Percentiles rank a stretch among this genome's conserved stretches.
Conservation (phyloP, 2,329 filamentous ascomycete species). For the Didymosphaeria variabile region DNA sequence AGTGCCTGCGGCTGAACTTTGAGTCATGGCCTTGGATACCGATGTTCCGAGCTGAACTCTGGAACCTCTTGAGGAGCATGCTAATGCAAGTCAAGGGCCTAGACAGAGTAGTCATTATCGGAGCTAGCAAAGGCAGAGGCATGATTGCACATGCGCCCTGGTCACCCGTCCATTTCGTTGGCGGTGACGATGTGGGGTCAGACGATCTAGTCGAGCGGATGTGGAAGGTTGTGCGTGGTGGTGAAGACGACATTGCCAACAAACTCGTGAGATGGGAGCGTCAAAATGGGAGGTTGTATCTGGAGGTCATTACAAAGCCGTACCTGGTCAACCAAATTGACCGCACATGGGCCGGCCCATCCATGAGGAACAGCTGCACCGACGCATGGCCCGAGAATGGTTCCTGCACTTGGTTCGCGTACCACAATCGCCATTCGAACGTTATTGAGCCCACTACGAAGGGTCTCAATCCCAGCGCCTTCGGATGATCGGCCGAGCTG, state of each 20-base stretch:
- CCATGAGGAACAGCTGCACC: conserved; percentile 23
- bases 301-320: conserved; percentile 40
- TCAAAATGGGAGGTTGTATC: conserved; percentile 33
- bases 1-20: conserved; percentile 47
- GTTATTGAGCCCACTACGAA: conserved; percentile 26
- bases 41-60: conserved; percentile 41
- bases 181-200: conserved; percentile 45
- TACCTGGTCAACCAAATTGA: conserved; percentile 32
- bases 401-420: conserved; percentile 38
- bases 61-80: conserved; percentile 43
- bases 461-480: conserved; percentile 63
- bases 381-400: conserved; percentile 45
- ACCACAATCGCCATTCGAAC: conserved; percentile 35
- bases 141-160: conserved; percentile 46
- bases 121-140: conserved; percentile 40
- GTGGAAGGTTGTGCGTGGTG: conserved; percentile 36
- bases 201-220: conserved; percentile 46
- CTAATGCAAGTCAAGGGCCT: conserved; percentile 38
- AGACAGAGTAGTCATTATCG: conserved; percentile 44
- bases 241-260: conserved; percentile 28
- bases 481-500: conserved; percentile 86
- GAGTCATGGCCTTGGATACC: conserved; percentile 43
- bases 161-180: conserved; percentile 49
- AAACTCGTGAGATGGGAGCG: conserved; percentile 46
- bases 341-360: conserved; percentile 24